phyloP scores from a whole-genome alignment of 2,329 filamentous ascomycete genomes.

The Phyllachora maydis region DNA sequence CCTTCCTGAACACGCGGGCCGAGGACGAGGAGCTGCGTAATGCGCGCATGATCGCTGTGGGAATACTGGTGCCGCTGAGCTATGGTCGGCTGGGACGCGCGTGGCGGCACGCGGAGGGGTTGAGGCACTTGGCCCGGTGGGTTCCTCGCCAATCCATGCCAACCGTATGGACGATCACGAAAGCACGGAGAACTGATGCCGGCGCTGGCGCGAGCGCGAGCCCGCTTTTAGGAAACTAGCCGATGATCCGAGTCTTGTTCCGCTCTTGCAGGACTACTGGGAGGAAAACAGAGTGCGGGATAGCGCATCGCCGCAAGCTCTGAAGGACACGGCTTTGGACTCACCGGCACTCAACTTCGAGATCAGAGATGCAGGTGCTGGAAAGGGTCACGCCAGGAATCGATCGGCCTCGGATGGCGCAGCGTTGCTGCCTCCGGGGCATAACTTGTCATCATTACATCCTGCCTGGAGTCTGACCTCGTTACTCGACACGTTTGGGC shows the following conservation, averaged over 20 bases:
- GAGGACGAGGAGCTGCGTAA: slow-evolving; percentile 59
- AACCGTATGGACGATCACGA: too few species aligned
- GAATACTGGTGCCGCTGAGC: slow-evolving; percentile 68
- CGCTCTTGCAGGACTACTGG: slow-evolving; percentile 66
- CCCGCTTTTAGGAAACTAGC: slow-evolving; percentile 42
- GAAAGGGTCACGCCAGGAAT: slow-evolving; percentile 27
- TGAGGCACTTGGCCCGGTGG: slow-evolving; percentile 58
- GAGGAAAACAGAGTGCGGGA: slow-evolving; percentile 29
- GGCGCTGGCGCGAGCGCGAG: too few species aligned
- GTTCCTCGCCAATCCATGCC: too few species aligned
- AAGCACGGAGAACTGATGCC: too few species aligned
- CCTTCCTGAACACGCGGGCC: slow-evolving; percentile 70
- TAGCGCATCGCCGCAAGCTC: slow-evolving; percentile 11
- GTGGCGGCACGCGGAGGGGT: slow-evolving; percentile 65
- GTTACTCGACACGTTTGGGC: slow-evolving; percentile 69
- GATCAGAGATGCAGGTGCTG: slow-evolving; percentile 5
- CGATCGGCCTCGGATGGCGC: slow-evolving; percentile 42
- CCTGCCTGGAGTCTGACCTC: slow-evolving; percentile 66
- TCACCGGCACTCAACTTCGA: slow-evolving; percentile 28
- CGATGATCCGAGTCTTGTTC: slow-evolving; percentile 39
- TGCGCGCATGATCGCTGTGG: slow-evolving; percentile 84
- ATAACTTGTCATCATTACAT: slow-evolving; percentile 57
- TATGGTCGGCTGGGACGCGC: slow-evolving; percentile 70
- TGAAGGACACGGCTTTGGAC: slow-evolving; percentile 25
- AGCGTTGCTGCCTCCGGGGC: slow-evolving; percentile 33